A percentile compares a stretch with the other conserved stretches of the same genome.
Conservation (phyloP, 192 early-diverging fungal species). For the Coemansia sp. region DNA sequence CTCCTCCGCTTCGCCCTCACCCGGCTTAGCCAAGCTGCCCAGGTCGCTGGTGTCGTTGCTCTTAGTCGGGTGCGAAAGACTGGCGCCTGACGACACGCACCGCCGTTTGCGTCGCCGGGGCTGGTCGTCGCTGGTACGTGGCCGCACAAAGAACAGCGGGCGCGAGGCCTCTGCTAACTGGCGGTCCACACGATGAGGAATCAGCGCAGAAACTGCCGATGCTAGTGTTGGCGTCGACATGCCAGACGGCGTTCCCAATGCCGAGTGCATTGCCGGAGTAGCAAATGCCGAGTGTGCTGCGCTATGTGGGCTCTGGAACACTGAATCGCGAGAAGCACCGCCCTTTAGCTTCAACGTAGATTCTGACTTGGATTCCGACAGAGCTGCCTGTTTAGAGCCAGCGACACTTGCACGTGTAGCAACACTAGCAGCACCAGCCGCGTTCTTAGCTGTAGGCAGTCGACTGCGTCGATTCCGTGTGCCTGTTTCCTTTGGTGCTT, state of each 20-base stretch:
- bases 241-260: not conserved
- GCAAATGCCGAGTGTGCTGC: not conserved
- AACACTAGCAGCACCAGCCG: not conserved
- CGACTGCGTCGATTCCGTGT: not conserved
- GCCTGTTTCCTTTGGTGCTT: not conserved
- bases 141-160: slow-evolving; percentile 50
- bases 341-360: not conserved
- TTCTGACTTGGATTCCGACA: not conserved
- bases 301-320: not conserved
- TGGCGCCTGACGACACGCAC: slow-evolving; percentile 29
- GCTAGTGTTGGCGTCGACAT: slow-evolving; percentile 7
- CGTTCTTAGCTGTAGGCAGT: not conserved
- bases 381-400: not conserved
- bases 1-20: slow-evolving; percentile 6
- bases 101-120: slow-evolving; percentile 42
- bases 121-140: slow-evolving; percentile 22
- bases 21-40: not conserved
- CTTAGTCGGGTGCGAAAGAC: not conserved
- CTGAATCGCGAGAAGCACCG: not conserved
- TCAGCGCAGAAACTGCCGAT: slow-evolving; percentile 10
- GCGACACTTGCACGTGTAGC: not conserved
- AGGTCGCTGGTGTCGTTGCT: not conserved
- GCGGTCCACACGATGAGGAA: slow-evolving; percentile 49
- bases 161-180: slow-evolving; percentile 43
- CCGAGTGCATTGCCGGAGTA: not conserved